Conservation (phyloP, 768 basidiomycete genomes). For the Xerocomus spinulosus region DNA sequence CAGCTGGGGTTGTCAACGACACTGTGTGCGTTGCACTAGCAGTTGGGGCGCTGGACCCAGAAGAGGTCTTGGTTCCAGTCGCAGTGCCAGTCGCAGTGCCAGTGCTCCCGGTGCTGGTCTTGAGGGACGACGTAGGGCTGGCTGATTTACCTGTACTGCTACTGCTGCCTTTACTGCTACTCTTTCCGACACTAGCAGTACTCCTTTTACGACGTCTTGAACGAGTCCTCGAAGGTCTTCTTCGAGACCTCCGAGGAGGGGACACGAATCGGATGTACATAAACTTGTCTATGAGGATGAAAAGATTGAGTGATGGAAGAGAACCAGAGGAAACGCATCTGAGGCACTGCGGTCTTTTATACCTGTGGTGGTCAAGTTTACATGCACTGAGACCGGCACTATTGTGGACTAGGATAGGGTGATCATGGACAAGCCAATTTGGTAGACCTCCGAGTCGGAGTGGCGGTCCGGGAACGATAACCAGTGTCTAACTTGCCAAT, state of each 20-base stretch:
- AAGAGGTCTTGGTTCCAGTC: not conserved
- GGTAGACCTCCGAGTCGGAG: too few relatives aligned
- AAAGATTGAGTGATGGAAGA: too few relatives aligned
- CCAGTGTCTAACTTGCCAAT: too few relatives aligned
- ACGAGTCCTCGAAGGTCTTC: conserved; percentile 16
- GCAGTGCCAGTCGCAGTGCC: not conserved
- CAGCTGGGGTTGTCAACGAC: conserved; percentile 17
- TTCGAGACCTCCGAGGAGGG: too few relatives aligned
- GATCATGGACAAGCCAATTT: too few relatives aligned
- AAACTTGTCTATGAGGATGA: too few relatives aligned
- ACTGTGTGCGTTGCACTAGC: conserved; percentile 12
- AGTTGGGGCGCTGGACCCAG: conserved; percentile 3
- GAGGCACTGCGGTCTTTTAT: too few relatives aligned
- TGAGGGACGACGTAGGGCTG: conserved; percentile 4
- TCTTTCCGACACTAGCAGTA: conserved; percentile 25
- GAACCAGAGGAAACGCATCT: too few relatives aligned
- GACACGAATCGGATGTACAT: not conserved
- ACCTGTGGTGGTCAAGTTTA: too few relatives aligned
- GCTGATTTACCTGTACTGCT: conserved; percentile 11
- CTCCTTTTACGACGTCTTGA: conserved; percentile 33
- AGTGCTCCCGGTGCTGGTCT: not conserved
- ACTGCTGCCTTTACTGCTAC: conserved; percentile 13
- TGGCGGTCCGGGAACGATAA: too few relatives aligned
- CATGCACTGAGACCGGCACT: too few relatives aligned
- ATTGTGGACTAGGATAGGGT: too few relatives aligned